Percentiles rank a stretch among this genome's conserved stretches.
These are phyloP conservation scores for Colletotrichum horii DNA, from an alignment of 2,329 filamentous ascomycete genomes.

Conservation along the genomic window DNA sequence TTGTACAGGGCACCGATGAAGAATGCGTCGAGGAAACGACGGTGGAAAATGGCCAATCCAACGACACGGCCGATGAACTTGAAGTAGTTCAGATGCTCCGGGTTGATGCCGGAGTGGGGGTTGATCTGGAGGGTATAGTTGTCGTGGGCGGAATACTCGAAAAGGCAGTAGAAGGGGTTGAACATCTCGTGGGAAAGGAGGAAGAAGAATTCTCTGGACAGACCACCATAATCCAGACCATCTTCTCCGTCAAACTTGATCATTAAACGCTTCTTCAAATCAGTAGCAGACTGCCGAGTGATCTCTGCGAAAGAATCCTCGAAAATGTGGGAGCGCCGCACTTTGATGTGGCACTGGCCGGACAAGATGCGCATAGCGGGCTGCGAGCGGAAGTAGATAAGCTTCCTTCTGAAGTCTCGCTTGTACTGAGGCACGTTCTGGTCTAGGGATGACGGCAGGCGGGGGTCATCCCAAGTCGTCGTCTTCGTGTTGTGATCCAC, in stretches of 20 bases:
- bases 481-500: constrained; percentile 99
- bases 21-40: constrained; percentile 96
- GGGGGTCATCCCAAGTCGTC: constrained; percentile 97
- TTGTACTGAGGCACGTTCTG: constrained; percentile 99
- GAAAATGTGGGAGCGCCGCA: constrained; percentile 94
- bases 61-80: constrained; percentile 99
- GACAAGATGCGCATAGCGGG: constrained; percentile 94
- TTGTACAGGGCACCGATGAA: constrained; percentile 99
- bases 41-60: constrained; percentile 95
- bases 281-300: constrained; percentile 91
- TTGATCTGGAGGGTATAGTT: constrained; percentile 99
- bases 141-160: constrained; percentile 99
- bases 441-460: constrained; percentile 92
- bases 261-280: constrained; percentile 98
- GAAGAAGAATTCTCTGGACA: constrained; percentile 99
- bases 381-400: constrained; percentile 99
- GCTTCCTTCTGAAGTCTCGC: constrained; percentile 95
- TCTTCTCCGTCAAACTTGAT: constrained; percentile 99
- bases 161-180: constrained; percentile 99
- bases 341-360: constrained; percentile 98
- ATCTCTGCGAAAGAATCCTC: constrained; percentile 99
- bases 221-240: constrained; percentile 94
- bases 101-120: constrained; percentile 98
- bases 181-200: constrained; percentile 99
- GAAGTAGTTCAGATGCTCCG: constrained; percentile 99